Conservation (phyloP, 164 flowering plant species). For the Vitis labrusca region DNA sequence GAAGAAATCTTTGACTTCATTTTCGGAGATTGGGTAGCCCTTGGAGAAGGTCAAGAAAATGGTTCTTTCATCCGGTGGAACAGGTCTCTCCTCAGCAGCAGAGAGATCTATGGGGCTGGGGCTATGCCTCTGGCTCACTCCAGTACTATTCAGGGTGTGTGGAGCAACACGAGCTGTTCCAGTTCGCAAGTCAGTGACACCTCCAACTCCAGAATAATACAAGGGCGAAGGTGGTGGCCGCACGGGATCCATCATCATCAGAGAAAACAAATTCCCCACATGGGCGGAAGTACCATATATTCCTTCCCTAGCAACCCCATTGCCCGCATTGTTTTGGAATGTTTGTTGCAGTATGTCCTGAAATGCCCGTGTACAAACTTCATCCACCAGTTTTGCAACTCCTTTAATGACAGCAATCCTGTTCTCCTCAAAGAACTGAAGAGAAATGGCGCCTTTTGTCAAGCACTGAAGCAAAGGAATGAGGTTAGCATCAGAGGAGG, state of each 20-base stretch:
- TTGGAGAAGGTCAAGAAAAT: conserved; percentile 62
- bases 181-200: too few relatives aligned
- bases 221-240: too few relatives aligned
- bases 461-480: conserved; percentile 14
- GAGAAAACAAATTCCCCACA: too few relatives aligned
- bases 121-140: too few relatives aligned
- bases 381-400: conserved; percentile 15
- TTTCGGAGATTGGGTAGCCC: conserved; percentile 48
- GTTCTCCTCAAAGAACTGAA: conserved; percentile 29
- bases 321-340: neutral
- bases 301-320: too few relatives aligned
- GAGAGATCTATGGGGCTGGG: too few relatives aligned
- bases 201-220: too few relatives aligned
- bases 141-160: too few relatives aligned
- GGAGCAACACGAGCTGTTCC: too few relatives aligned
- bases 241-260: too few relatives aligned
- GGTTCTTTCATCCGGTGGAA: conserved; percentile 38
- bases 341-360: conserved; percentile 19
- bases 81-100: neutral
- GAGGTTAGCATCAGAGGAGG: neutral
- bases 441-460: conserved; percentile 5
- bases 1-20: conserved; percentile 41
- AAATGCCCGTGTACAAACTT: conserved; percentile 36
- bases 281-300: too few relatives aligned
- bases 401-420: conserved; percentile 15